Conservation (phyloP, 768 basidiomycete species). For the Russula dissimulans region DNA sequence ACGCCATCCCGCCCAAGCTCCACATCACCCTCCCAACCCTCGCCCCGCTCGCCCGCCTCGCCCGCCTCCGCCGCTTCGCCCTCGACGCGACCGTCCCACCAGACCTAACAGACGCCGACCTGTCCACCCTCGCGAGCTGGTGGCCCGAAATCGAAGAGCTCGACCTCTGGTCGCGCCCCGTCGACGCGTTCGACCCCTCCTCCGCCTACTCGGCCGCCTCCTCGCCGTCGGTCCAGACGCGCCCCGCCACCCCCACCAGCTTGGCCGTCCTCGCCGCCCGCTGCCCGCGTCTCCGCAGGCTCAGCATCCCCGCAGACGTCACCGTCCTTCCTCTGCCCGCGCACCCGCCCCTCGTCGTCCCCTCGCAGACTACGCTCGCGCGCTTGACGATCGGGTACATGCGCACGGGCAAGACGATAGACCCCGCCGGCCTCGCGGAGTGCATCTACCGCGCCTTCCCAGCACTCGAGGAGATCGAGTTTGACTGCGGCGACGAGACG, state of each 20-base stretch:
- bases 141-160: slow-evolving; percentile 25
- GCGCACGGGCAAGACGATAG: slow-evolving; percentile 13
- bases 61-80: slow-evolving; percentile 22
- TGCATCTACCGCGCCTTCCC: slow-evolving; percentile 18
- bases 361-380: slow-evolving; percentile 16
- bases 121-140: slow-evolving; percentile 23
- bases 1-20: slow-evolving; percentile 16
- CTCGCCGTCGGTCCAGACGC: slow-evolving; percentile 14
- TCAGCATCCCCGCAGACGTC: slow-evolving; percentile 21
- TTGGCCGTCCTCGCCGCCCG: slow-evolving; percentile 20
- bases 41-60: slow-evolving; percentile 22
- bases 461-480: slow-evolving; percentile 10
- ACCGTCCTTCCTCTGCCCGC: slow-evolving; percentile 1
- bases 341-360: neutral
- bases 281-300: slow-evolving; percentile 21
- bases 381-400: slow-evolving; percentile 21
- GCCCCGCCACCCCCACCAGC: slow-evolving; percentile 22
- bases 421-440: slow-evolving; percentile 12
- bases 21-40: slow-evolving; percentile 23
- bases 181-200: slow-evolving; percentile 17
- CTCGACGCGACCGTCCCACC: slow-evolving; percentile 23
- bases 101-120: slow-evolving; percentile 23
- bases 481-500: slow-evolving; percentile 16
- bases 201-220: slow-evolving; percentile 18
- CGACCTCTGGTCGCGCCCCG: slow-evolving; percentile 21